Percentiles rank a stretch among this genome's conserved stretches.
These are phyloP conservation scores for Circinella minor DNA, from an alignment of 371 early-diverging fungal genomes.

Conservation along the genomic window DNA sequence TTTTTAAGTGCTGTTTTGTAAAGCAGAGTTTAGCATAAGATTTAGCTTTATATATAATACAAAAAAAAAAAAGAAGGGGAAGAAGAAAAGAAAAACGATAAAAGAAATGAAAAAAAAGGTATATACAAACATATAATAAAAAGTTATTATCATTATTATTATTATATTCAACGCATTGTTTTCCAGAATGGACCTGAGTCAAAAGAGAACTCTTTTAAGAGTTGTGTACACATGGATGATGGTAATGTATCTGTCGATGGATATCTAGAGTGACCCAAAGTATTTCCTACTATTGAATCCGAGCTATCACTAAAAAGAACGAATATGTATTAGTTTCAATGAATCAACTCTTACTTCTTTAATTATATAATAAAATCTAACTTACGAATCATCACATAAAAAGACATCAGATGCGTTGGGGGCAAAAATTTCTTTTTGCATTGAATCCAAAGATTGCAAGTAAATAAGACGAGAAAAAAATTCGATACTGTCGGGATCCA, in stretches of 20 bases:
- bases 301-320: conserved; percentile 6
- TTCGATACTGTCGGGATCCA: conserved; percentile 29
- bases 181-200: conserved; percentile 42
- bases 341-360: not conserved
- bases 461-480: conserved; percentile 29
- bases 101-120: no score
- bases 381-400: conserved; percentile 39
- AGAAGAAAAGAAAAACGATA: no score
- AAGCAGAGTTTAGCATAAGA: no score
- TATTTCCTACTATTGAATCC: not conserved
- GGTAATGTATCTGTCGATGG: conserved; percentile 26
- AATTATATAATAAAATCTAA: conserved; percentile 6
- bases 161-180: conserved; percentile 24
- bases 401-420: conserved; percentile 44
- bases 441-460: conserved; percentile 28
- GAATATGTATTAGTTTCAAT: not conserved
- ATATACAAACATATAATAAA: no score
- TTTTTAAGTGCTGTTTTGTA: no score
- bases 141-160: no score
- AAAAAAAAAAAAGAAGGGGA: not conserved
- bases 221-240: conserved; percentile 40
- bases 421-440: conserved; percentile 22
- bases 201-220: conserved; percentile 39
- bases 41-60: not conserved
- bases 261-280: conserved; percentile 16